Conservation (phyloP, 1,284 basidiomycete genomes). For the Ganoderma lingzhi region DNA sequence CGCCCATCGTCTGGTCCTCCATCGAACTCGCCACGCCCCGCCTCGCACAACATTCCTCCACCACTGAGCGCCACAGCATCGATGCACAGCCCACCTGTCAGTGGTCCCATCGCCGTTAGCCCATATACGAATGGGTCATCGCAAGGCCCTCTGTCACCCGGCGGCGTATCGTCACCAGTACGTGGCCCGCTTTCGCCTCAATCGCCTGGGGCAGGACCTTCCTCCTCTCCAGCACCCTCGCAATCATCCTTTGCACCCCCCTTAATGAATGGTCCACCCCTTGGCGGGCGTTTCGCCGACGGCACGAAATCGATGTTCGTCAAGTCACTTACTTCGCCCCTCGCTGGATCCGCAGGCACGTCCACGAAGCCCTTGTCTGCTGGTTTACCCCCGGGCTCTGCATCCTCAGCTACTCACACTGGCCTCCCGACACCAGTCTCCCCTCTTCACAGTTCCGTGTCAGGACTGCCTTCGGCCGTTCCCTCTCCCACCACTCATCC, state of each 20-base stretch:
- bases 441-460: slow-evolving; percentile 34
- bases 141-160: slow-evolving; percentile 18
- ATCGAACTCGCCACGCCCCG: slow-evolving; percentile 23
- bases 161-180: slow-evolving; percentile 25
- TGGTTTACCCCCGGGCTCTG: slow-evolving; percentile 23
- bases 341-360: slow-evolving; percentile 32
- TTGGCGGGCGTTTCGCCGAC: slow-evolving; percentile 72
- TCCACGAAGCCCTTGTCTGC: slow-evolving; percentile 16
- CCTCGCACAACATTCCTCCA: slow-evolving; percentile 22
- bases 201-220: slow-evolving; percentile 63
- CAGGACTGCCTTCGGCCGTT: slow-evolving; percentile 20
- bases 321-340: slow-evolving; percentile 51
- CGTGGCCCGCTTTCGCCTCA: slow-evolving; percentile 47
- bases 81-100: slow-evolving; percentile 27
- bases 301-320: slow-evolving; percentile 83
- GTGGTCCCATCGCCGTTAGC: slow-evolving; percentile 15
- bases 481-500: slow-evolving; percentile 31
- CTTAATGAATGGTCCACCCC: slow-evolving; percentile 53
- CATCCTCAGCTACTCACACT: slow-evolving; percentile 27
- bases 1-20: slow-evolving; percentile 43
- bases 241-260: slow-evolving; percentile 37
- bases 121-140: slow-evolving; percentile 13
- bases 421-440: slow-evolving; percentile 31
- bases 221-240: slow-evolving; percentile 35
- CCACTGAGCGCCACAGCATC: slow-evolving; percentile 23